Evolutionary conservation across 139 green algal species (phyloP).

Genomic region (Tetraselmis chui): DNA sequence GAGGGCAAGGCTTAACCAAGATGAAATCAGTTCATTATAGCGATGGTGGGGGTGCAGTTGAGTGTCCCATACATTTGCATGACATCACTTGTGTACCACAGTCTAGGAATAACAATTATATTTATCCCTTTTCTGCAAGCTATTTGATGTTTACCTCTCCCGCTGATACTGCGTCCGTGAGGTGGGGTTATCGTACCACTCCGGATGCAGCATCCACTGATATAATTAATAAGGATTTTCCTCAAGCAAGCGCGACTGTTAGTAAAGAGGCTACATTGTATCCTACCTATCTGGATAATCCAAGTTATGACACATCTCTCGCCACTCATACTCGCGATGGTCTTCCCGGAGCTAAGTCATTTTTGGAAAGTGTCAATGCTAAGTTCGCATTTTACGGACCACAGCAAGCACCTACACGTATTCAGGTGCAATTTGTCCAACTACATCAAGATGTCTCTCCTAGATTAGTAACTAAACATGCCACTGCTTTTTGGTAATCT

Average conservation of each 20-base stretch:
- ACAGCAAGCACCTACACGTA: background rate
- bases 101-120: background rate
- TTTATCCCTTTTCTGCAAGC: background rate
- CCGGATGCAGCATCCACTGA: background rate
- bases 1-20: background rate
- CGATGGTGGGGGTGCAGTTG: background rate
- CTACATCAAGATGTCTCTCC: background rate
- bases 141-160: background rate
- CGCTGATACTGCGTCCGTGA: background rate
- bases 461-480: background rate
- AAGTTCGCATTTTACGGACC: background rate
- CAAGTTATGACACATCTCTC: background rate
- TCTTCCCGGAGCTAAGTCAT: background rate
- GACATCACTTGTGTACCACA: background rate
- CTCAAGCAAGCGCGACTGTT: background rate
- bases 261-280: background rate
- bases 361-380: background rate
- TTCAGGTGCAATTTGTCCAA: background rate
- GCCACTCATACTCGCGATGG: background rate
- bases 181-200: background rate
- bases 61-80: background rate
- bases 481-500: background rate
- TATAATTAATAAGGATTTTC: background rate
- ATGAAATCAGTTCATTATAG: background rate
- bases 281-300: background rate